Evolutionary conservation across 78 protist species (phyloP).

Genomic region (Salpingoeca rosetta): DNA sequence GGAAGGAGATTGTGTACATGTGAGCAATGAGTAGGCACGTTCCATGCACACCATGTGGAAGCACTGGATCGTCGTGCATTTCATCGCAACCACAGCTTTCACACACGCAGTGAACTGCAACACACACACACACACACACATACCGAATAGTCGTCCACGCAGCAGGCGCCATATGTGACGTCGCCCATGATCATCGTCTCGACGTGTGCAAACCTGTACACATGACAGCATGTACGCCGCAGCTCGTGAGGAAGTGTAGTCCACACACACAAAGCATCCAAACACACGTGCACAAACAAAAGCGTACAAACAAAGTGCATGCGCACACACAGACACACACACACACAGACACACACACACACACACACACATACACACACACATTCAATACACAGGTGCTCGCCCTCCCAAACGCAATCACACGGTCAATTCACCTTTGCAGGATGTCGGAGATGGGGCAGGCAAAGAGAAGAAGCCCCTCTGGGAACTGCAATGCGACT

Average conservation of each 20-base stretch:
- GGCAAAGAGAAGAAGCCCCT: conserved; percentile 89
- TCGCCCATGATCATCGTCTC: conserved; percentile 90
- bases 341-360: neutral
- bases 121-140: neutral
- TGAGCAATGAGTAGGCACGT: too few relatives aligned
- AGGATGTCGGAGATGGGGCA: conserved; percentile 82
- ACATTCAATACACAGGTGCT: too few relatives aligned
- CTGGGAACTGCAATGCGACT: conserved; percentile 97
- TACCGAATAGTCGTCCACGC: conserved; percentile 87
- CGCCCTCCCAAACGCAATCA: too few relatives aligned
- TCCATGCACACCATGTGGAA: too few relatives aligned
- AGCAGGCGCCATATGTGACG: conserved; percentile 98
- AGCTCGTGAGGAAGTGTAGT: neutral
- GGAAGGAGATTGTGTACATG: too few relatives aligned
- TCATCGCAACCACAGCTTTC: too few relatives aligned
- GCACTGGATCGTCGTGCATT: too few relatives aligned
- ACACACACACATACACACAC: neutral
- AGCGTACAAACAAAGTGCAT: too few relatives aligned
- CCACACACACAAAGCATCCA: neutral
- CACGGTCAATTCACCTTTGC: conserved; percentile 22
- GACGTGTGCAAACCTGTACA: conserved; percentile 39
- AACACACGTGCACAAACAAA: too few relatives aligned
- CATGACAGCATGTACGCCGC: too few relatives aligned
- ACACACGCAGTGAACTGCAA: neutral
- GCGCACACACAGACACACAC: neutral